Percentiles rank a stretch among this genome's conserved stretches.
These are phyloP conservation scores for Fusarium chuoi DNA, from an alignment of 2,329 filamentous ascomycete genomes.

Conservation along the genomic window DNA sequence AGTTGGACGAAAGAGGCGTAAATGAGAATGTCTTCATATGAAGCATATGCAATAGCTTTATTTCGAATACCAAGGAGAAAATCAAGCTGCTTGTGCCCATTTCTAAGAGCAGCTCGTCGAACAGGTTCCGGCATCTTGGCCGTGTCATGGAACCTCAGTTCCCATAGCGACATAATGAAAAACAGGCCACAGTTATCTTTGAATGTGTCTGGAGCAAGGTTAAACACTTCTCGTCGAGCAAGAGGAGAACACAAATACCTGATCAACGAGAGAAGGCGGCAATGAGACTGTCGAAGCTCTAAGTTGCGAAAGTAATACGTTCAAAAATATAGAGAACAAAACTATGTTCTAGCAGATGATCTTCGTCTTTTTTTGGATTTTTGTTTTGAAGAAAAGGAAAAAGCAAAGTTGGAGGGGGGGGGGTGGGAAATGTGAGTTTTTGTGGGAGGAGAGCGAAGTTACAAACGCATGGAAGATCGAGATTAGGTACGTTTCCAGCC, in stretches of 20 bases:
- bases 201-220: neutral
- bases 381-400: neutral
- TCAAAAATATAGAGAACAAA: slow-evolving; percentile 13
- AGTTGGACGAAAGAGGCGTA: neutral
- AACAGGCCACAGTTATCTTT: neutral
- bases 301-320: neutral
- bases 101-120: neutral
- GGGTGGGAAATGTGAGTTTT: neutral
- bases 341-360: neutral
- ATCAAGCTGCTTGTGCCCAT: neutral
- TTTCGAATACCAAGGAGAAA: neutral
- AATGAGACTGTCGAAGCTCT: neutral
- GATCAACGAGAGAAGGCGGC: no score
- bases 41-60: neutral
- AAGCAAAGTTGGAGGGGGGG: neutral
- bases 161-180: neutral
- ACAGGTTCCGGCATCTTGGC: neutral
- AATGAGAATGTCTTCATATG: rapidly evolving
- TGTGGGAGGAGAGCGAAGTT: neutral
- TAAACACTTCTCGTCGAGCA: neutral
- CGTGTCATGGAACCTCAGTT: neutral
- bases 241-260: neutral
- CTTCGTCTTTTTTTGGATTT: neutral
- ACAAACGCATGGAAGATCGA: neutral
- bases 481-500: neutral